A percentile compares a stretch with the other conserved stretches of the same genome.
Evolutionary conservation across 73 alveolate species (phyloP).

Genomic region (Diophrys appendiculata): DNA sequence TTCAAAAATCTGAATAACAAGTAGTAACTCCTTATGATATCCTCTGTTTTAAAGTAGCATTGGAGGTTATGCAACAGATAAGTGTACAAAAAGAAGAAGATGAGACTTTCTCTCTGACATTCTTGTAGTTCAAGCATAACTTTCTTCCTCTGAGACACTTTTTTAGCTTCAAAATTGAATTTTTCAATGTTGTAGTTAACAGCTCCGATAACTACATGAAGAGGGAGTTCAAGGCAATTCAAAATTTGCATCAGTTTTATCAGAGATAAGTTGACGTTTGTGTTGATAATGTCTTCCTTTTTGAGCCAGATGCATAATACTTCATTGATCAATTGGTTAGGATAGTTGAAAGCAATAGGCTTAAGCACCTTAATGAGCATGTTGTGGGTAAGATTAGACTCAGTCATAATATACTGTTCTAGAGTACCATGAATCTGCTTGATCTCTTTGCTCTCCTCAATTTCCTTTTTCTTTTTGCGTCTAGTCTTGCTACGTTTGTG

Average conservation of each 20-base stretch:
- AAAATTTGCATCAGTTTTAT: slow-evolving; percentile 58
- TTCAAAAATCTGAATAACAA: slow-evolving; percentile 39
- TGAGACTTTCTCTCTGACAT: slow-evolving; percentile 36
- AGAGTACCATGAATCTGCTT: slow-evolving; percentile 12
- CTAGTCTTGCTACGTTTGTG: not conserved
- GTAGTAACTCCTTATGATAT: slow-evolving; percentile 28
- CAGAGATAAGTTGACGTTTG: slow-evolving; percentile 33
- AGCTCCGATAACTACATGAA: slow-evolving; percentile 48
- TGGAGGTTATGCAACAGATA: slow-evolving; percentile 41
- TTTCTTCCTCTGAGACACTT: slow-evolving; percentile 32
- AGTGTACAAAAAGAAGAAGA: slow-evolving; percentile 56
- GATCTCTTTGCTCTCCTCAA: not conserved
- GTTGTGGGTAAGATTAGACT: slow-evolving; percentile 2
- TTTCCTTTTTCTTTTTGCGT: not conserved
- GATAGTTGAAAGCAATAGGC: slow-evolving; percentile 18
- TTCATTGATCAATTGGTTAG: slow-evolving; percentile 46
- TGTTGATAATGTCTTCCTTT: slow-evolving; percentile 14
- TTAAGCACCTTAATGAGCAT: slow-evolving; percentile 4
- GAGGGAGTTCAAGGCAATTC: slow-evolving; percentile 27
- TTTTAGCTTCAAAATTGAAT: slow-evolving; percentile 22
- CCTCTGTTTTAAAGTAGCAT: slow-evolving; percentile 45
- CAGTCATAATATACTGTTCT: slow-evolving; percentile 1
- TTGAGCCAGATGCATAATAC: slow-evolving; percentile 51
- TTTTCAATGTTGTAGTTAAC: slow-evolving; percentile 44
- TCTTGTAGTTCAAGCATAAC: slow-evolving; percentile 39